A percentile compares a stretch with the other conserved stretches of the same genome.
Evolutionary conservation across 352 stramenopile species (phyloP).

Genomic region (Pythium coloratum): DNA sequence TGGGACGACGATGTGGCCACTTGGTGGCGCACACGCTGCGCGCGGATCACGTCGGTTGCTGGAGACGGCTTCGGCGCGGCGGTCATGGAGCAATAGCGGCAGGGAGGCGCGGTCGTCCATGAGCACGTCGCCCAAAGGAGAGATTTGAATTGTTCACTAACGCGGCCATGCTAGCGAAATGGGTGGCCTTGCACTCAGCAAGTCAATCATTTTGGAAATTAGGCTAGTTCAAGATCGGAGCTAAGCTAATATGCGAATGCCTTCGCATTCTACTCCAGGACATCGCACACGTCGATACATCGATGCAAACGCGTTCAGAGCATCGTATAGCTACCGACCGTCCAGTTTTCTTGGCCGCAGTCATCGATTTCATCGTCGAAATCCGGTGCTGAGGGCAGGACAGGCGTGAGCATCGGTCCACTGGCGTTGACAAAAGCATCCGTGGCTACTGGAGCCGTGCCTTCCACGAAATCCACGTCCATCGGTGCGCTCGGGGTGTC

Average conservation of each 20-base stretch:
- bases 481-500: background rate
- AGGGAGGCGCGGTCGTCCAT: too few species aligned
- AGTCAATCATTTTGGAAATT: too few species aligned
- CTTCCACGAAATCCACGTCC: background rate
- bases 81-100: background rate
- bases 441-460: background rate
- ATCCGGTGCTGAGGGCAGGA: background rate
- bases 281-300: too few species aligned
- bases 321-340: too few species aligned
- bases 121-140: too few species aligned
- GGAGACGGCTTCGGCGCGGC: background rate
- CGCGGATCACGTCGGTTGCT: background rate
- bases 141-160: too few species aligned
- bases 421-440: background rate
- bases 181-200: too few species aligned
- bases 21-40: background rate
- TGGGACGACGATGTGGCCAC: background rate
- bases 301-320: too few species aligned
- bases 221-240: too few species aligned
- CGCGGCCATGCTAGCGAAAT: too few species aligned
- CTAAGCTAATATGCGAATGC: too few species aligned
- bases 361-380: background rate
- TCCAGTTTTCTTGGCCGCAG: background rate
- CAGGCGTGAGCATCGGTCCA: background rate
- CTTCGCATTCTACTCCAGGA: too few species aligned